Conservation (phyloP, 2,329 filamentous ascomycete genomes). For the Fusarium liriodendri region DNA sequence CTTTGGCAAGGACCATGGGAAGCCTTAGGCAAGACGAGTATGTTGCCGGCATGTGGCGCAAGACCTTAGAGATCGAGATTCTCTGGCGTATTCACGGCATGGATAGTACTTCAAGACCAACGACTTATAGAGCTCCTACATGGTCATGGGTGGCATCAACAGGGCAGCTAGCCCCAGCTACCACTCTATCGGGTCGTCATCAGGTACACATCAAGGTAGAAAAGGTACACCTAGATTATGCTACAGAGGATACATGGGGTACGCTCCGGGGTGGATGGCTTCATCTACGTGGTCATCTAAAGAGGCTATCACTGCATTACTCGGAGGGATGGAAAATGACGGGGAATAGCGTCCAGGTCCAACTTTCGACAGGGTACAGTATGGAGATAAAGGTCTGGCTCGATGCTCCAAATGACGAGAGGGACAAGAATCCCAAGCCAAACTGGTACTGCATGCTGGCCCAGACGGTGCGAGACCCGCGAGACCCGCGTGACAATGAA, state of each 20-base stretch:
- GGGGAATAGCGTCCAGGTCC: not conserved
- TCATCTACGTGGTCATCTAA: not conserved
- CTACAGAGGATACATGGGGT: not conserved
- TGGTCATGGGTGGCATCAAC: not conserved
- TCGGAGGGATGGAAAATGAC: not conserved
- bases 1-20: constrained; percentile 11
- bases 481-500: too few relatives aligned
- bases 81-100: not conserved
- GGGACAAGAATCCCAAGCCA: not conserved
- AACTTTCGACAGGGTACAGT: not conserved
- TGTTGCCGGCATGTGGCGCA: constrained; percentile 24
- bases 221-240: not conserved
- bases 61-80: not conserved
- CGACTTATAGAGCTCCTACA: not conserved
- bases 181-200: too few relatives aligned
- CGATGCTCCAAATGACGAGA: not conserved
- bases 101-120: not conserved
- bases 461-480: too few relatives aligned
- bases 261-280: not conserved
- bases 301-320: not conserved
- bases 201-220: not conserved
- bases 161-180: not conserved
- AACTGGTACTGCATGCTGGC: not conserved
- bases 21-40: constrained; percentile 5
- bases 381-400: not conserved